Percentiles rank a stretch among this genome's conserved stretches.
Evolutionary conservation across 2,329 filamentous ascomycete species (phyloP).

Genomic region (Madurella fahalii): DNA sequence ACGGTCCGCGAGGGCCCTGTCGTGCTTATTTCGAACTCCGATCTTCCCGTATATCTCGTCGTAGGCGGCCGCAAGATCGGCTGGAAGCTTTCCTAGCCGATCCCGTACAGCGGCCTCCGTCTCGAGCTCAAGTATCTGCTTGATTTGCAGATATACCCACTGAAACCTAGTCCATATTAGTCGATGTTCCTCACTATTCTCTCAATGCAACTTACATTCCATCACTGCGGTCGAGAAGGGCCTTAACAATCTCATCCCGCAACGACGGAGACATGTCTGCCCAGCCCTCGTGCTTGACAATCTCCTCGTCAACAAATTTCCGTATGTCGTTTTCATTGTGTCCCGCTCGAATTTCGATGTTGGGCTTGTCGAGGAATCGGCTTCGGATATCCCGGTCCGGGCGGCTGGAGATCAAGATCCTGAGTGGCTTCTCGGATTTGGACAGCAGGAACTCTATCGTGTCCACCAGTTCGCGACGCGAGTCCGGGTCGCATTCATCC

Average conservation of each 20-base stretch:
- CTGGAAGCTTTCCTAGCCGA: constrained; percentile 30
- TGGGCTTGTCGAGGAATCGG: constrained; percentile 20
- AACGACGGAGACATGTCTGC: constrained; percentile 14
- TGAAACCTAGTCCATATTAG: constrained; percentile 29
- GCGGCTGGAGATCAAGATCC: constrained; percentile 34
- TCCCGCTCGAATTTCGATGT: constrained; percentile 26
- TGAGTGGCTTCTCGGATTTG: constrained; percentile 26
- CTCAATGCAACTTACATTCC: constrained; percentile 28
- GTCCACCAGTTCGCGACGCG: constrained; percentile 28
- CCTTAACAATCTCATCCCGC: constrained; percentile 23
- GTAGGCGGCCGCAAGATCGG: constrained; percentile 28
- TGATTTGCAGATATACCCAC: constrained; percentile 32
- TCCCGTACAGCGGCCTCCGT: constrained; percentile 22
- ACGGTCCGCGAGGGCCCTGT: constrained; percentile 10
- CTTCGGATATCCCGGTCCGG: constrained; percentile 29
- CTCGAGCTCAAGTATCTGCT: constrained; percentile 25
- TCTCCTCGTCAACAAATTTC: constrained; percentile 26
- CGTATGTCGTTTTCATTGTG: constrained; percentile 31
- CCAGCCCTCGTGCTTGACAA: constrained; percentile 22
- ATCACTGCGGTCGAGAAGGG: constrained; percentile 22
- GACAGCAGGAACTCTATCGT: constrained; percentile 25
- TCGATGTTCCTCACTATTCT: neutral
- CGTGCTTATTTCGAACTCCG: constrained; percentile 1
- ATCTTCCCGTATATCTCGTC: constrained; percentile 28
- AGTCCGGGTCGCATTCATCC: constrained; percentile 32